A percentile compares a stretch with the other conserved stretches of the same genome.
These are phyloP conservation scores for Millerago galiae DNA, from an alignment of 805 yeast genomes.

Conservation along the genomic window DNA sequence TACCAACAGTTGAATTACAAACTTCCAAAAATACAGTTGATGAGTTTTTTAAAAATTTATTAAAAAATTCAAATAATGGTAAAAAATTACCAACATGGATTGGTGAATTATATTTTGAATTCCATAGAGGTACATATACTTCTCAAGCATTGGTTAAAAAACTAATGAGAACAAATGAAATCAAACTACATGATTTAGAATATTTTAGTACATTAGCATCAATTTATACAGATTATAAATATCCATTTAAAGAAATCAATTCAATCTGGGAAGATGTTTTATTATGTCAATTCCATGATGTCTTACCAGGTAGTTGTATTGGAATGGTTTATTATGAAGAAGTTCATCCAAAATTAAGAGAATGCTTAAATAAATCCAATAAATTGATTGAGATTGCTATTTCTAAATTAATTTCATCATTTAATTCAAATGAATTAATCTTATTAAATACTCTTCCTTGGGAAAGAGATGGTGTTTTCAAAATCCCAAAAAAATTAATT, in stretches of 20 bases:
- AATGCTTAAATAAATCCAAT: slow-evolving; percentile 47
- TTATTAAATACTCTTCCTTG: slow-evolving; percentile 58
- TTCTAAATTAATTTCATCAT: not conserved
- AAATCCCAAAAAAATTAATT: slow-evolving; percentile 23
- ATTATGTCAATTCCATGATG: slow-evolving; percentile 94
- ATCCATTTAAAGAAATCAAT: slow-evolving; percentile 66
- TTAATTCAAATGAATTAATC: slow-evolving; percentile 12
- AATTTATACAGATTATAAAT: slow-evolving; percentile 42
- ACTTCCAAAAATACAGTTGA: slow-evolving; percentile 44
- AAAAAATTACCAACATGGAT: slow-evolving; percentile 74
- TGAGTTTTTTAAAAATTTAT: slow-evolving; percentile 66
- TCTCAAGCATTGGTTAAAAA: slow-evolving; percentile 85
- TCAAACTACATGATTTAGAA: slow-evolving; percentile 80
- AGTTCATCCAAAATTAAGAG: slow-evolving; percentile 70
- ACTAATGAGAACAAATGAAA: slow-evolving; percentile 70
- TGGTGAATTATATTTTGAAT: slow-evolving; percentile 91
- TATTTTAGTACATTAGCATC: slow-evolving; percentile 75
- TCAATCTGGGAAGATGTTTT: slow-evolving; percentile 83
- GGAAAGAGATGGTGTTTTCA: slow-evolving; percentile 41
- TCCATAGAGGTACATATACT: slow-evolving; percentile 96
- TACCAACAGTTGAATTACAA: slow-evolving; percentile 81
- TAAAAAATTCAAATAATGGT: slow-evolving; percentile 60
- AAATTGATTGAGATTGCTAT: slow-evolving; percentile 34
- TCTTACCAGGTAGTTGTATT: slow-evolving; percentile 94
- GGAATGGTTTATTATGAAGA: slow-evolving; percentile 88